Percentiles rank a stretch among this genome's conserved stretches.
phyloP scores from a whole-genome alignment of 495 filamentous ascomycete species.

The Annulohypoxylon maeteangense region DNA sequence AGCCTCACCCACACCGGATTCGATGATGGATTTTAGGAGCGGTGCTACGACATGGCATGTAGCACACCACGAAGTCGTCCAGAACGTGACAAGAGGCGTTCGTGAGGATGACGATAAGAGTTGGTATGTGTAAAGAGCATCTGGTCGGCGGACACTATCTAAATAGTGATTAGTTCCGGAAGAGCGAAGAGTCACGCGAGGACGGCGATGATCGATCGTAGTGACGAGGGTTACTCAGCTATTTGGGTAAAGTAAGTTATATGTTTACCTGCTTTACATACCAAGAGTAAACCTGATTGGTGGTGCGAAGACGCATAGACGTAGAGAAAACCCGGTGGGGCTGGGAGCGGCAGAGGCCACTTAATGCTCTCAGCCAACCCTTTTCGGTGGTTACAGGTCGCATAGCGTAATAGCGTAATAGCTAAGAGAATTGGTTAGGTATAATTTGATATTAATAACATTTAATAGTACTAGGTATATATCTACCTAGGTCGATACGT shows the following conservation, averaged over 20 bases:
- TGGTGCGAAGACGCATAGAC: slow-evolving; percentile 40
- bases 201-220: background rate
- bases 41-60: slow-evolving; percentile 67
- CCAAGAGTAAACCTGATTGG: slow-evolving; percentile 61
- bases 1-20: slow-evolving; percentile 66
- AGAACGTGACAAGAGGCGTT: slow-evolving; percentile 73
- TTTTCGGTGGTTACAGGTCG: background rate
- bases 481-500: too few species aligned
- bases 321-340: slow-evolving; percentile 42
- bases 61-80: slow-evolving; percentile 74
- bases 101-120: slow-evolving; percentile 66
- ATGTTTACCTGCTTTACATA: slow-evolving; percentile 46
- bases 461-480: too few species aligned
- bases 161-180: slow-evolving; percentile 4
- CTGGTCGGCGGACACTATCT: slow-evolving; percentile 64
- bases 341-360: background rate
- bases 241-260: background rate
- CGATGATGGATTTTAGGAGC: slow-evolving; percentile 62
- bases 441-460: background rate
- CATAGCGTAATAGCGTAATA: slow-evolving; percentile 12
- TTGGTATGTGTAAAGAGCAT: slow-evolving; percentile 69
- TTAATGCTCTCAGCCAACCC: background rate
- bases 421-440: too few species aligned
- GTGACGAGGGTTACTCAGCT: background rate
- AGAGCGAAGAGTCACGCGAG: background rate